Base-by-base conservation (phyloP, 306 rosid genomes). In the Neltuma alba region DNA sequence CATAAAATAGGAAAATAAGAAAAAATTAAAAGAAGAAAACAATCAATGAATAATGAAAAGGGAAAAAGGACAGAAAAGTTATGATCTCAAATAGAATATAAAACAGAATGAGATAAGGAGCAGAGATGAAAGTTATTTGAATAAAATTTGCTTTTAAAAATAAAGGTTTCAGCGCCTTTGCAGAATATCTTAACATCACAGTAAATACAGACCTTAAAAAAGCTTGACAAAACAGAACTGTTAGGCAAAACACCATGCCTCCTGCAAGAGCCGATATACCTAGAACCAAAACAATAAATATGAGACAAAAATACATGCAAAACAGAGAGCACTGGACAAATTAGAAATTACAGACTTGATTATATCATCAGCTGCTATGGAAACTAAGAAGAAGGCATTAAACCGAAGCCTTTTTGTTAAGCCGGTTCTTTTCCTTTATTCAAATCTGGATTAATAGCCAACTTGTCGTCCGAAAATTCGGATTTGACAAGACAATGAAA, bases 231-330 rank as follows among this genome's bases (percentile, higher is more conserved):
- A 84, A 93, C 83, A 75, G 90, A 55, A 72, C 83, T 60, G 70
- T 81, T 91, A 25, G 96, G 92, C 62, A 74, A 69, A 62, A 89
- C 91, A 73, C 81, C 91, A 69, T 85, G 92, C 81, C 80, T 88
- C 83, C 83, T 79, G 85, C 97, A 93, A 74, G 84, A 89, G 74
- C 79, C 81, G 60, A 91, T 77, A 78, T 93, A 93, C 91, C 97
- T 93, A 66, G 23, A 83, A 79, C 85, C 81, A 75, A 81, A 74
- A 52, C 27, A 74, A 18, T 72, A 36, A 42, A 72, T 34, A 50
- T 44, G 27, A 69, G 38, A 71, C 67, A 74, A 74, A 10, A 65
- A 30, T 33, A 55, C 66, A 44, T 12, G 66, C 16, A 28, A 78
- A 75, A 55, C 55, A 40, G n/a, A 75, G 81, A 67, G 14, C 77